phyloP scores from a whole-genome alignment of 2,329 filamentous ascomycete species.

The Colletotrichum musae region DNA sequence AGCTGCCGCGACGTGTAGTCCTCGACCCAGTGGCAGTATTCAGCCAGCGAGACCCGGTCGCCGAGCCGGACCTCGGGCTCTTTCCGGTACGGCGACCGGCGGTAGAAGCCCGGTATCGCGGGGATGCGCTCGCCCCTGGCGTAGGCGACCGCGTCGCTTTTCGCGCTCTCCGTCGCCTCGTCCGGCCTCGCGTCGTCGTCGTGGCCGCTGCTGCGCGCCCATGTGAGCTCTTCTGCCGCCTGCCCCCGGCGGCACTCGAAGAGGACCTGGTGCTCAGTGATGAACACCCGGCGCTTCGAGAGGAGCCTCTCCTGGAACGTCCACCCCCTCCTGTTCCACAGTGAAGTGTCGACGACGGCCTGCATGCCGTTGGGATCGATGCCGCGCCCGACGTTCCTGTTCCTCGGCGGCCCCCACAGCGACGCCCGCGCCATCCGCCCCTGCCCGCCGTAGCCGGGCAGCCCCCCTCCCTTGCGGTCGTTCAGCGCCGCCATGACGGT shows the following conservation, averaged over 20 bases:
- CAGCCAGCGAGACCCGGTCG: constrained; percentile 46
- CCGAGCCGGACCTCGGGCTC: constrained; percentile 10
- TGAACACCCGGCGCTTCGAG: constrained; percentile 35
- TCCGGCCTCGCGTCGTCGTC: not conserved
- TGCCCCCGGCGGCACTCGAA: constrained; percentile 35
- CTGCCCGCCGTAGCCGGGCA: constrained; percentile 13
- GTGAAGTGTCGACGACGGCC: constrained; percentile 6
- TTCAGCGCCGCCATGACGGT: constrained; percentile 59
- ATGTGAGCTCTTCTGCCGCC: constrained; percentile 28
- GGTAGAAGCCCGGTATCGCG: constrained; percentile 14
- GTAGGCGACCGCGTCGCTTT: not conserved
- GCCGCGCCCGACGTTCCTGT: constrained; percentile 9
- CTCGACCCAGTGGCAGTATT: constrained; percentile 57
- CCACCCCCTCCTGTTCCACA: constrained; percentile 37
- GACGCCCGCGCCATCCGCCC: constrained; percentile 16
- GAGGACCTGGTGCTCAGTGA: constrained; percentile 36
- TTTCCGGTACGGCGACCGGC: constrained; percentile 2
- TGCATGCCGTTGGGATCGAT: constrained; percentile 24
- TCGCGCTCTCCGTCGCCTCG: not conserved
- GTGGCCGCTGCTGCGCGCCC: not conserved
- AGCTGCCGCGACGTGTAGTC: constrained; percentile 53
- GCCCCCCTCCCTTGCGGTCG: constrained; percentile 46
- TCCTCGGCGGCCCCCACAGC: constrained; percentile 19
- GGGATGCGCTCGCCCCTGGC: not conserved
- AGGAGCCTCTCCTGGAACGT: constrained; percentile 41